These are phyloP conservation scores for Mrakiaceae sp. DNA, from an alignment of 1,284 basidiomycete species.

Conservation along the genomic window DNA sequence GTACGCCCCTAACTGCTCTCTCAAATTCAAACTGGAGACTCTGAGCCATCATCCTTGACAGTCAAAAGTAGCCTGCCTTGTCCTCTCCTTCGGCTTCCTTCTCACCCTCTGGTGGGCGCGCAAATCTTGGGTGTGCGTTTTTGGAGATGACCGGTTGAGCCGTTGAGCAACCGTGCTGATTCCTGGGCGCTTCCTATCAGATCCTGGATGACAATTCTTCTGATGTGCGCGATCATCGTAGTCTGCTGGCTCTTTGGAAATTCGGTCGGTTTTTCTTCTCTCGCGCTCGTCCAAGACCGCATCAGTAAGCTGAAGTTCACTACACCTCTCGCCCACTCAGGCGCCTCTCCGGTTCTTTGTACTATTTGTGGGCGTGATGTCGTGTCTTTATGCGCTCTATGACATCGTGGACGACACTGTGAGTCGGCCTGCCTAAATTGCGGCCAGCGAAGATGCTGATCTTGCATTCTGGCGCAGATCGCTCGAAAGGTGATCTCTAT, in stretches of 20 bases:
- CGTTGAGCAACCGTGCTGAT: too few species aligned
- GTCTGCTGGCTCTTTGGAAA: constrained; percentile 76
- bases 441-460: too few species aligned
- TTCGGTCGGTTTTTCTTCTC: constrained; percentile 41
- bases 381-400: constrained; percentile 67
- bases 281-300: too few species aligned
- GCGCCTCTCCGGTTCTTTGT: constrained; percentile 46
- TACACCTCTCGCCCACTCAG: background rate
- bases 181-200: constrained; percentile 26
- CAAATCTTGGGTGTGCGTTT: constrained; percentile 58
- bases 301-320: too few species aligned
- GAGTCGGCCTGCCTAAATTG: too few species aligned
- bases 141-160: background rate
- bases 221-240: constrained; percentile 30
- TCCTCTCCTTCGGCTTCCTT: constrained; percentile 76
- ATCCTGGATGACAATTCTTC: constrained; percentile 32
- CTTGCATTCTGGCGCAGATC: too few species aligned
- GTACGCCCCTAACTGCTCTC: background rate
- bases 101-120: constrained; percentile 82
- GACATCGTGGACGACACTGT: constrained; percentile 57
- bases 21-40: background rate
- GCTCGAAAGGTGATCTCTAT: background rate
- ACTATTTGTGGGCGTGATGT: constrained; percentile 92
- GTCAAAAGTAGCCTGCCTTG: constrained; percentile 49
- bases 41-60: background rate